These are phyloP conservation scores for Rhazya stricta DNA, from an alignment of 257 asterid species.

Conservation along the genomic window DNA sequence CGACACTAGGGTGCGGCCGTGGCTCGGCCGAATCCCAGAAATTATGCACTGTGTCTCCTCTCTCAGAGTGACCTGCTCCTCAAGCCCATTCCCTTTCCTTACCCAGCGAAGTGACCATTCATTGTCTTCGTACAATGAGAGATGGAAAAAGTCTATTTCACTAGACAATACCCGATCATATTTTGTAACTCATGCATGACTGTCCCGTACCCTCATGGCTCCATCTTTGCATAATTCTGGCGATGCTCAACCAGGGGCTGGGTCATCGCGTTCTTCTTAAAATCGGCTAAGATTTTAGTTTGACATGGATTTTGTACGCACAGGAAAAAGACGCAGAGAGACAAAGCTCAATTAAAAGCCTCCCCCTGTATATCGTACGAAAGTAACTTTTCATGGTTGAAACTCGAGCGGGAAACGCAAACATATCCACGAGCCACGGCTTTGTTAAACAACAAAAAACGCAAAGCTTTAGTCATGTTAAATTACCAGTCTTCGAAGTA, in stretches of 20 bases:
- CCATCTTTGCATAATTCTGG: constrained; percentile 13
- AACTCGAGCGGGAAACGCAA: background rate
- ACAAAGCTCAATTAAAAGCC: background rate
- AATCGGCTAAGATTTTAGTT: background rate
- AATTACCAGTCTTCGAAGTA: constrained; percentile 9
- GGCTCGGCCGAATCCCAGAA: constrained; percentile 43
- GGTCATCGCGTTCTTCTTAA: background rate
- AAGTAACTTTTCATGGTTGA: background rate
- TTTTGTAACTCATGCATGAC: background rate
- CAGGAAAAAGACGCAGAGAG: background rate
- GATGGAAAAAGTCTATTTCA: background rate
- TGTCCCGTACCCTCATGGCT: background rate
- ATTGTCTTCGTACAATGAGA: constrained; percentile 8
- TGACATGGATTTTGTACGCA: background rate
- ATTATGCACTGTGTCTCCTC: constrained; percentile 42
- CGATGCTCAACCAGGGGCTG: constrained; percentile 12
- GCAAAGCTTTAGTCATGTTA: background rate
- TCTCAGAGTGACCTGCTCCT: background rate
- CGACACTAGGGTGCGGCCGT: constrained; percentile 49
- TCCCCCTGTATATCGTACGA: background rate
- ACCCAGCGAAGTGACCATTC: constrained; percentile 33
- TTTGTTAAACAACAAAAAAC: too few relatives aligned
- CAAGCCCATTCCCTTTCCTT: background rate
- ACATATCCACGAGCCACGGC: too few relatives aligned
- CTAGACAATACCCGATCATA: background rate